Percentiles rank a stretch among this genome's conserved stretches.
Evolutionary conservation across 1,284 basidiomycete species (phyloP).

Genomic region (Microbotryum violaceum): DNA sequence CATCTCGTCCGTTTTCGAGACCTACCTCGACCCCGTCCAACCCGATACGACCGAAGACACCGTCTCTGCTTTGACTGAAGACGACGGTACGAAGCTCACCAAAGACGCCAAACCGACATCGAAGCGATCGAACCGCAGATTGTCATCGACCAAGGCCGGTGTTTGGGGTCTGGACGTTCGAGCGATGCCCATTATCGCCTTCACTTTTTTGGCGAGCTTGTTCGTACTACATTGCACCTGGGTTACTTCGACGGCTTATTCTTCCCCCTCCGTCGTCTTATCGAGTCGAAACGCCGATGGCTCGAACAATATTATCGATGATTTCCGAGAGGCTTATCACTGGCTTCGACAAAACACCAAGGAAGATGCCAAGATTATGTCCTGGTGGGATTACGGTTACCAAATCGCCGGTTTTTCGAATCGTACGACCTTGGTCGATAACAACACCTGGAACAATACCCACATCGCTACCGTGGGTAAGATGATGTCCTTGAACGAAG

Average conservation of each 20-base stretch:
- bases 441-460: conserved; percentile 99
- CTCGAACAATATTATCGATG: conserved; percentile 90
- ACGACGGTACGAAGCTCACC: conserved; percentile 40
- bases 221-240: conserved; percentile 93
- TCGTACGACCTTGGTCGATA: conserved; percentile 92
- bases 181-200: conserved; percentile 63
- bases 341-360: conserved; percentile 96
- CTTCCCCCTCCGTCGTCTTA: conserved; percentile 93
- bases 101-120: conserved; percentile 38
- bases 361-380: conserved; percentile 88
- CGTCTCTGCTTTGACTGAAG: conserved; percentile 45
- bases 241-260: conserved; percentile 92
- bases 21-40: conserved; percentile 63
- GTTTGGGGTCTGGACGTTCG: conserved; percentile 82
- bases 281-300: conserved; percentile 76
- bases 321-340: conserved; percentile 99
- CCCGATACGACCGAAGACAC: conserved; percentile 35
- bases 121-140: conserved; percentile 39
- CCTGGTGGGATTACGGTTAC: conserved; percentile 99
- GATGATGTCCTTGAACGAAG: conserved; percentile 91
- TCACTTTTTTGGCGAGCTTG: conserved; percentile 71
- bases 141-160: conserved; percentile 48
- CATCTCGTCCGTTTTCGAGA: conserved; percentile 78
- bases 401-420: conserved; percentile 99
- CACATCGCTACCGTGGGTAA: conserved; percentile 94